Base-by-base conservation (phyloP, 441 rosid species). In the Adansonia grandidieri region DNA sequence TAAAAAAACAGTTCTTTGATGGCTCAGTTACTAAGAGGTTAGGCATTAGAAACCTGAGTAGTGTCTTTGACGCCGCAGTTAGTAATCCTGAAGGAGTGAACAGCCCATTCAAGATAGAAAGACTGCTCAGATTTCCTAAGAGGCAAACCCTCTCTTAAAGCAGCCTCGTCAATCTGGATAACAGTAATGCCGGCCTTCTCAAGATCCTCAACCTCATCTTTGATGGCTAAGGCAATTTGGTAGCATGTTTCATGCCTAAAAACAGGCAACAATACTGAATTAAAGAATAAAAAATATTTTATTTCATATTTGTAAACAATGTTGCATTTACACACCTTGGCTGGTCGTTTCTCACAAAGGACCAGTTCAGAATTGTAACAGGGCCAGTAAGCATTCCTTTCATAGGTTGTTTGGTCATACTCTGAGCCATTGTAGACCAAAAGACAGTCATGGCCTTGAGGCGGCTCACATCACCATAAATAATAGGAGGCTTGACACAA, bases 321-420 rank as follows among this genome's bases (percentile, higher is more conserved):
- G 65, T 22, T 7, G 68, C 9, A 65, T 47, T 69, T 32, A 71
- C 57, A 62, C 85, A 91, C 97, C 98, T 92, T 8, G 96, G 97
- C 81, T 96, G 98, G 86, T 96, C 98, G 60, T 96, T 96, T 73
- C 98, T 86, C 54, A 96, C 97, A n/a, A 96, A 96, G 71, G 98
- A 96, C 98, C 98, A 96, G 89, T 96, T 94, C 72, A 96, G 91
- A 78, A 96, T 96, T 47, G 97, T 96, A 75, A 96, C 99, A 5
- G 99, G 99, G 50, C 98, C 98, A 11, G 98, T 96, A 80, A 96
- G 97, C 99, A 96, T 96, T 72, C 99, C 99, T 88, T 96, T 96
- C 99, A 96, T 94, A 42, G 99, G 99, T 83, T 95, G 95, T 71
- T 89, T 77, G 42, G 99, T 94, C 97, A 96, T 90, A 87, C 97